Evolutionary conservation across 2,329 filamentous ascomycete species (phyloP), one percentile per base, ranked within the genome.

Genomic region (Colletotrichum eremochloae): DNA sequence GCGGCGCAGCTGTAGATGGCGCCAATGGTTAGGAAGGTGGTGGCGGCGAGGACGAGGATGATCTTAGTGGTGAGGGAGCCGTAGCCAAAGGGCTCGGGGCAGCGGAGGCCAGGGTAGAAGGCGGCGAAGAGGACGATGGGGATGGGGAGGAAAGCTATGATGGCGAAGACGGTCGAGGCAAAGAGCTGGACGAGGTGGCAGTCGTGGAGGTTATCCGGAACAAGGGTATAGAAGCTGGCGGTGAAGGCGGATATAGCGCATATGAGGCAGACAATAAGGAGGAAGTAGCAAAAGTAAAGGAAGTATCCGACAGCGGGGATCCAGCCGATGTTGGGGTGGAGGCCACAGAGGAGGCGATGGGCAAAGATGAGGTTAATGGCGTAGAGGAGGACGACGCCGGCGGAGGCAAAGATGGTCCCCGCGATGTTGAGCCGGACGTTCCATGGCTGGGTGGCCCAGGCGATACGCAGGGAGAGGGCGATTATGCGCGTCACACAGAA

Each of bases 331-430:
- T 80, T 78, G 0, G 94, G 93, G 77, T 95, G 93, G 57, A 90
- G 88, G 5, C 92, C 92, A 66, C 94, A 88, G 24, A 96, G 81
- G 36, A 97, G 86, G 57, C 94, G 90, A 81, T 94, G 93, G 0
- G 91, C 83, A 78, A 95, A 93, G 77, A 96, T 83, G 53, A 97
- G 82, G 82, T 97, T 96, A 81, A 94, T 84, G 76, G 96, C 82
- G 81, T 93, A 96, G 36, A 97, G 84, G 9, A 97, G 81, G 44
- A 97, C 79, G 20, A 95, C 90, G 53, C 94, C 94, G 0, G 92
- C 91, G 56, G 91, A 89, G 69, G 94, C 89, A 76, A 96, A 91
- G 77, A 96, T 88, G 75, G 86, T 86, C 4, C 93, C 89, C 9
- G 91, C 90, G 72, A 90, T 86, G 76, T 83, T 85, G 68, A 90